Evolutionary conservation across 2,329 filamentous ascomycete genomes (phyloP).

Genomic region (Aspergillus sp.): DNA sequence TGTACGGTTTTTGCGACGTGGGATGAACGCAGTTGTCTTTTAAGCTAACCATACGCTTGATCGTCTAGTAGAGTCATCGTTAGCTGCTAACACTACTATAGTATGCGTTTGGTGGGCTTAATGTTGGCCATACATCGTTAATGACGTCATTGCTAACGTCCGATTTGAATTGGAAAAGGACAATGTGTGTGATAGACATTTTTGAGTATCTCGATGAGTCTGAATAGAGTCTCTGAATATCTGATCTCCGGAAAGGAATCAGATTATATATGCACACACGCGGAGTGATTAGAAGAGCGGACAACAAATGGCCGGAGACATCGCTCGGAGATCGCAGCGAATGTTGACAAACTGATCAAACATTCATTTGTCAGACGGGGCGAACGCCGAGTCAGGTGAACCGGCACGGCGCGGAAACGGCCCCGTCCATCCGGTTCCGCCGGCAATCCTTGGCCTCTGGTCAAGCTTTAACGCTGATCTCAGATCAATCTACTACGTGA

Average conservation of each 20-base stretch:
- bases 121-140: constrained; percentile 50
- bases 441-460: too few species aligned
- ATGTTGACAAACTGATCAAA: too few species aligned
- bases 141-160: constrained; percentile 50
- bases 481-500: too few species aligned
- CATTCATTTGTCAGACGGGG: too few species aligned
- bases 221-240: background rate
- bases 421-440: too few species aligned
- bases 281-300: background rate
- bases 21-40: constrained; percentile 61
- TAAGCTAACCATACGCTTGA: constrained; percentile 57
- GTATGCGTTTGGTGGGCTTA: too few species aligned
- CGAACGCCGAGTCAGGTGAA: too few species aligned
- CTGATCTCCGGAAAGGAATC: background rate
- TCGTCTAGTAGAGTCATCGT: constrained; percentile 44
- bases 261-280: background rate
- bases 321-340: too few species aligned
- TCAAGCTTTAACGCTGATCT: too few species aligned
- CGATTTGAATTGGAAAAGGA: constrained; percentile 66
- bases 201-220: background rate
- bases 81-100: background rate
- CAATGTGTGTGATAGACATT: constrained; percentile 60
- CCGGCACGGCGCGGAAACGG: too few species aligned
- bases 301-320: too few species aligned
- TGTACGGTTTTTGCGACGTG: constrained; percentile 58